A percentile compares a stretch with the other conserved stretches of the same genome.
These are phyloP conservation scores for Triticum monococcum DNA, from an alignment of 176 grass and related monocot genomes.

Conservation along the genomic window DNA sequence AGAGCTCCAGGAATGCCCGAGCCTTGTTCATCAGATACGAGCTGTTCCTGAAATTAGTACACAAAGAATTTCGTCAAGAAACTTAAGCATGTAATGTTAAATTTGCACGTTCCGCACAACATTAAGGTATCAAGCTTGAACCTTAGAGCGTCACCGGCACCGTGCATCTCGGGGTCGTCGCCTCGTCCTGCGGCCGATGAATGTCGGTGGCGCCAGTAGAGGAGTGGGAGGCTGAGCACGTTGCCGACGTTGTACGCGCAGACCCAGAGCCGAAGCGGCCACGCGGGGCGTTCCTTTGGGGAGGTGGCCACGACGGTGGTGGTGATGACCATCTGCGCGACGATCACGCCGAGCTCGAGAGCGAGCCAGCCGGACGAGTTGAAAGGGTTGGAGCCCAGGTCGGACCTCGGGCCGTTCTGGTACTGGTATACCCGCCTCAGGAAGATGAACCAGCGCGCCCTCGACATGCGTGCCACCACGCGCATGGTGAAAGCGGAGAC, in stretches of 20 bases:
- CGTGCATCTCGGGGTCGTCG: constrained; percentile 60
- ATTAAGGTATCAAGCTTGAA: constrained; percentile 1
- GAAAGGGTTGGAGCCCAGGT: constrained; percentile 88
- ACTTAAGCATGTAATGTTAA: neutral
- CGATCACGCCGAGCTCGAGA: constrained; percentile 59
- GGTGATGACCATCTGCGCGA: constrained; percentile 55
- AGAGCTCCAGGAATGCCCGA: constrained; percentile 81
- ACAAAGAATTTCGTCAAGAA: neutral
- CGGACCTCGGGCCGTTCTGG: constrained; percentile 87
- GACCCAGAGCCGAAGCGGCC: constrained; percentile 91
- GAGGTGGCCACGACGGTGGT: constrained; percentile 50
- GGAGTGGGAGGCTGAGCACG: constrained; percentile 85
- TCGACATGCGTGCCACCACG: constrained; percentile 58
- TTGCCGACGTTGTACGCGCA: constrained; percentile 82
- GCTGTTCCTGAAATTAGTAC: constrained; percentile 30
- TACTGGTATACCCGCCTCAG: constrained; percentile 88
- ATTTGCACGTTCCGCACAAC: neutral
- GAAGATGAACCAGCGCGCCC: constrained; percentile 95
- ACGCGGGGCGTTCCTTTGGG: constrained; percentile 62
- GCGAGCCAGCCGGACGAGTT: constrained; percentile 81
- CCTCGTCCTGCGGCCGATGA: constrained; percentile 5
- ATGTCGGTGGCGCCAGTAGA: constrained; percentile 87
- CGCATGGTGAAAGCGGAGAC: constrained; percentile 50
- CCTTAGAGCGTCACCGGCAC: constrained; percentile 47
- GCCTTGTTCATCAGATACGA: constrained; percentile 92